These are phyloP conservation scores for Plantago rigida DNA, from an alignment of 305 asterid species.

Conservation along the genomic window DNA sequence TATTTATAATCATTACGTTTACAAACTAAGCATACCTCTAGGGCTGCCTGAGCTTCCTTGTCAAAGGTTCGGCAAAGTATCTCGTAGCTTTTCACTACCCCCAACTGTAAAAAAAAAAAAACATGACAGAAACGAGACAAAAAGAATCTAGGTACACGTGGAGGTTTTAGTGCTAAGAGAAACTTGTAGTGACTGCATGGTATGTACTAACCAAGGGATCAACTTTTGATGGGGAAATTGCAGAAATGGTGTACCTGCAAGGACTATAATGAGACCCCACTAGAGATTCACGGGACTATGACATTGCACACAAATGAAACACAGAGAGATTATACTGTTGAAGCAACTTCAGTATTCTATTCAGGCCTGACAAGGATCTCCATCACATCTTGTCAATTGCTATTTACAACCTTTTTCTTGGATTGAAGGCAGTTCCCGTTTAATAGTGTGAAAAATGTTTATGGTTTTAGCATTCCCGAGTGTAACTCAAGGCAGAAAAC, in stretches of 20 bases:
- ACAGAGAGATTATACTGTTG: neutral
- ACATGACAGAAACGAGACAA: constrained; percentile 9
- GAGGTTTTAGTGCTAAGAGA: neutral
- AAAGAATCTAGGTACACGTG: neutral
- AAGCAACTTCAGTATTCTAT: neutral
- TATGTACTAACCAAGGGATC: constrained; percentile 39
- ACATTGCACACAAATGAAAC: neutral
- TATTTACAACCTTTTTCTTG: neutral
- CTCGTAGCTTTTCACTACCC: constrained; percentile 56
- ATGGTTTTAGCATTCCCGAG: neutral
- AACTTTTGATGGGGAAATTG: constrained; percentile 73
- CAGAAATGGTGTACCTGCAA: constrained; percentile 63
- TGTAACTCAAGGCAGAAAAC: neutral
- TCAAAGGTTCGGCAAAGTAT: constrained; percentile 76
- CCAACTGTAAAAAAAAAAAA: constrained; percentile 35
- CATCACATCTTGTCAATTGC: no score
- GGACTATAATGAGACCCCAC: constrained; percentile 23
- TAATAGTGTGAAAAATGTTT: neutral
- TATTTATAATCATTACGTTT: constrained; percentile 2
- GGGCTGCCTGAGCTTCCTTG: constrained; percentile 47
- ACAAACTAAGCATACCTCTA: constrained; percentile 37
- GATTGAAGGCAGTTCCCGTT: neutral
- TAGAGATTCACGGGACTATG: constrained; percentile 4
- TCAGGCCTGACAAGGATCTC: no score
- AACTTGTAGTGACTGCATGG: constrained; percentile 8